These are phyloP conservation scores for Paraphoma chrysanthemicola DNA, from an alignment of 2,329 filamentous ascomycete genomes.

Conservation along the genomic window DNA sequence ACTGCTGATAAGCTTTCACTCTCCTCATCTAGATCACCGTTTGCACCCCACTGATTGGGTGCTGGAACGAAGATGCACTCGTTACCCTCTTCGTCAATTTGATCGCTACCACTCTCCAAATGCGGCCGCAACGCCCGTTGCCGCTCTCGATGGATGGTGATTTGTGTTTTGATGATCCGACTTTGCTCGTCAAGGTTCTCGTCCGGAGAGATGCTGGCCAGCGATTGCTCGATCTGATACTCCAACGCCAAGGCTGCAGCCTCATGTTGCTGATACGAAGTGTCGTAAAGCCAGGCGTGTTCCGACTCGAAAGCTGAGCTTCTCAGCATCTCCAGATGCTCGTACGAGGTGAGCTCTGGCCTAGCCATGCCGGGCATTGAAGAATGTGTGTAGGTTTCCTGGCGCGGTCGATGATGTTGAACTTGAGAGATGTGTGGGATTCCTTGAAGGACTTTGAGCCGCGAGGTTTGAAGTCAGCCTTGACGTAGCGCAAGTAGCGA, in stretches of 20 bases:
- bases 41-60: conserved; percentile 48
- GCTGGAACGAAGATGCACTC: conserved; percentile 46
- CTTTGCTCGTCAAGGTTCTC: conserved; percentile 45
- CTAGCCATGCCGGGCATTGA: conserved; percentile 32
- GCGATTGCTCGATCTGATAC: conserved; percentile 39
- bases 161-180: conserved; percentile 43
- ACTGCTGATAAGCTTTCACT: conserved; percentile 46
- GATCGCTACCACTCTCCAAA: conserved; percentile 45
- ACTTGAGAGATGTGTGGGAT: too few relatives aligned
- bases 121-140: conserved; percentile 44
- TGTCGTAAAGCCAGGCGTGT: conserved; percentile 48
- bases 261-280: conserved; percentile 44
- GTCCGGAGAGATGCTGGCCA: conserved; percentile 44
- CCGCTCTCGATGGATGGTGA: conserved; percentile 44
- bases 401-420: conserved; percentile 2
- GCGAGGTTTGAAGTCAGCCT: neutral
- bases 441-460: conserved; percentile 1
- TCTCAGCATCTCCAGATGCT: conserved; percentile 43
- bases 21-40: conserved; percentile 47
- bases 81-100: conserved; percentile 44
- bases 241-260: conserved; percentile 43
- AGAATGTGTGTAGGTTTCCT: neutral
- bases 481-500: neutral
- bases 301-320: conserved; percentile 48
- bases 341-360: conserved; percentile 30